phyloP scores from a whole-genome alignment of 169 alveolate genomes.

The Sarcocystis neurona region DNA sequence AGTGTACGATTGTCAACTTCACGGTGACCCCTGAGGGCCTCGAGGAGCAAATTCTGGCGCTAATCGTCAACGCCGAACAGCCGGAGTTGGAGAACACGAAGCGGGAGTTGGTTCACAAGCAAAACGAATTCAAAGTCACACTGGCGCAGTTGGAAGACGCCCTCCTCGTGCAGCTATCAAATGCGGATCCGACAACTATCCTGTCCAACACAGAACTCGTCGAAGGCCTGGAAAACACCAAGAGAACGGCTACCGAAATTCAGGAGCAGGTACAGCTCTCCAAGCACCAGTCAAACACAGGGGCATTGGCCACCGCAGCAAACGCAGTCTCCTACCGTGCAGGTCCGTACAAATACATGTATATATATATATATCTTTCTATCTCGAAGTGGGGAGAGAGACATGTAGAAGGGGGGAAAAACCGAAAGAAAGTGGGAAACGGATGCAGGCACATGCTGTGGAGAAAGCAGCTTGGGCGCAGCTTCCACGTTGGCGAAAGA shows the following conservation, averaged over 20 bases:
- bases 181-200: slow-evolving; percentile 94
- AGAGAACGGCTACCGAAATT: slow-evolving; percentile 90
- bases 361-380: too few relatives aligned
- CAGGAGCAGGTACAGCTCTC: slow-evolving; percentile 78
- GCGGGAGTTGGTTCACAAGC: slow-evolving; percentile 90
- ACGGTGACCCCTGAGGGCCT: slow-evolving; percentile 96
- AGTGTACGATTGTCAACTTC: slow-evolving; percentile 95
- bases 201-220: slow-evolving; percentile 91
- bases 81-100: slow-evolving; percentile 94
- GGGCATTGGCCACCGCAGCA: too few relatives aligned
- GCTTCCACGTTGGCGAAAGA: too few relatives aligned
- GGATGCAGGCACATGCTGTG: too few relatives aligned
- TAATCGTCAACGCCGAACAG: slow-evolving; percentile 94
- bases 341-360: too few relatives aligned
- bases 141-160: slow-evolving; percentile 92
- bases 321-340: too few relatives aligned
- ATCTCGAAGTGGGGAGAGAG: too few relatives aligned
- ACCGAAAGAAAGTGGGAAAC: background rate
- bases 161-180: slow-evolving; percentile 89
- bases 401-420: background rate
- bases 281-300: background rate
- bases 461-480: too few relatives aligned
- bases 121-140: slow-evolving; percentile 91
- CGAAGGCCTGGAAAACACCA: slow-evolving; percentile 91
- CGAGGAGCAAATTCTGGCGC: slow-evolving; percentile 93